phyloP scores from a whole-genome alignment of 805 yeast genomes.

The Komagataella kurtzmanii region DNA sequence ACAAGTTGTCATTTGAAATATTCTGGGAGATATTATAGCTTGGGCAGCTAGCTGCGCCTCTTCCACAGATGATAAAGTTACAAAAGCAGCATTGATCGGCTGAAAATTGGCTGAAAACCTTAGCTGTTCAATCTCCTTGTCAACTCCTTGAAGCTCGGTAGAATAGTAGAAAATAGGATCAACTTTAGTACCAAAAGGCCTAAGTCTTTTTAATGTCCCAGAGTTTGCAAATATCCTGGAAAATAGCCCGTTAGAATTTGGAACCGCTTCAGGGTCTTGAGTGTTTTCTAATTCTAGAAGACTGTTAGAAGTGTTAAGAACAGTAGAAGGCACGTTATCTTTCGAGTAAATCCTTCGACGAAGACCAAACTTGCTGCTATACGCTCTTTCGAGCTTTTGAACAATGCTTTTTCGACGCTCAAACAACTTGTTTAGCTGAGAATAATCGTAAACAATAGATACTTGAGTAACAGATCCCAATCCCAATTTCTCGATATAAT shows the following conservation, averaged over 20 bases:
- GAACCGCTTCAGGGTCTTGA: constrained; percentile 1
- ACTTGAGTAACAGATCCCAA: constrained; percentile 42
- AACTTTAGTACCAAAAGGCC: constrained; percentile 14
- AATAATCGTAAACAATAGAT: constrained; percentile 27
- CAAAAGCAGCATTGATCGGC: constrained; percentile 43
- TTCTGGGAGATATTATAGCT: constrained; percentile 83
- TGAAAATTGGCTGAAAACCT: constrained; percentile 21
- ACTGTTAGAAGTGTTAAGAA: constrained; percentile 10
- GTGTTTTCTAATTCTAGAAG: constrained; percentile 22
- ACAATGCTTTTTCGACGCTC: constrained; percentile 19
- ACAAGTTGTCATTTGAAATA: constrained; percentile 67
- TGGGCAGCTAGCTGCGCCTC: constrained; percentile 97
- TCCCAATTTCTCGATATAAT: constrained; percentile 39
- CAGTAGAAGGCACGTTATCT: constrained; percentile 12
- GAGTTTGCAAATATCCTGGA: constrained; percentile 6
- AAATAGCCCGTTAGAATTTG: constrained; percentile 4
- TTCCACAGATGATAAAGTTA: constrained; percentile 88
- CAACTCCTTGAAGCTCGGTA: constrained; percentile 20
- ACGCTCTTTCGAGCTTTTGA: constrained; percentile 23
- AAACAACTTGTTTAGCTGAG: constrained; percentile 25
- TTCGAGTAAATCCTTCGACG: constrained; percentile 19
- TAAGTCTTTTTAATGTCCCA: constrained; percentile 12
- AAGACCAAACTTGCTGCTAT: constrained; percentile 27
- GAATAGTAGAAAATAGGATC: constrained; percentile 21
- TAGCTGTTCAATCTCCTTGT: constrained; percentile 25